Base-by-base conservation (phyloP, 805 yeast species). In the Sungouiella blattae region DNA sequence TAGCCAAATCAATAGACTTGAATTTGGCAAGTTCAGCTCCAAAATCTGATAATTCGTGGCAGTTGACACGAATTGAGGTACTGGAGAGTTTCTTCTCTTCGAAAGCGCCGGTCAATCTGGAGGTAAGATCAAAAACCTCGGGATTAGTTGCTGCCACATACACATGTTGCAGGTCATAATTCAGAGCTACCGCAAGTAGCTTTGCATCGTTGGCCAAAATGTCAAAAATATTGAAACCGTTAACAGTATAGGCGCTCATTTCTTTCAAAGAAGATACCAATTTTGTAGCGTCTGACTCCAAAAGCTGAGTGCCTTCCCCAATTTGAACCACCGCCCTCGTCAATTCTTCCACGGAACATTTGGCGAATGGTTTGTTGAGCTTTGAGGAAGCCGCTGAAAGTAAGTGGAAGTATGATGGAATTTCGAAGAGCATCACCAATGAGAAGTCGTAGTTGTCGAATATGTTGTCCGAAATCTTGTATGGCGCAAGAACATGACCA, bases 391-490 rank as follows among this genome's bases (percentile, higher is more conserved):
- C 4, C 3, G 18, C n/a, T 5, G 18, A 23, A 6, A 37, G 7
- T 14, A 37, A 11, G 13, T 37, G 32, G 23, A 26, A 14, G 16
- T 17, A 22, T 6, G 30, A 29, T 3, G 41, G 35, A 12, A 39
- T 11, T 12, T 21, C 31, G 17, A 26, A 33, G 5, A 32, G 21
- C 14, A 32, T 17, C 28, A 32, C 33, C 29, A 35, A 32, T 2
- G 43, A 35, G 13, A 35, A 21, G 28, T 39, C 39, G 26, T 32
- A 39, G 18, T 39, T 39, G 7, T 39, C 36, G 16, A 39, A 27
- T 2, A 35, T 18, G 23, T 32, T 28, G 11, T 21, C 32, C 3
- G 34, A 18, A 5, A 32, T 15, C 24, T 28, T 32, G 18, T 18
- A 32, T 5, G 37, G 37, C 4, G 21, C 25, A 11, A 37, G 25